phyloP scores from a whole-genome alignment of 169 alveolate genomes.

The Eimeria necatrix region DNA sequence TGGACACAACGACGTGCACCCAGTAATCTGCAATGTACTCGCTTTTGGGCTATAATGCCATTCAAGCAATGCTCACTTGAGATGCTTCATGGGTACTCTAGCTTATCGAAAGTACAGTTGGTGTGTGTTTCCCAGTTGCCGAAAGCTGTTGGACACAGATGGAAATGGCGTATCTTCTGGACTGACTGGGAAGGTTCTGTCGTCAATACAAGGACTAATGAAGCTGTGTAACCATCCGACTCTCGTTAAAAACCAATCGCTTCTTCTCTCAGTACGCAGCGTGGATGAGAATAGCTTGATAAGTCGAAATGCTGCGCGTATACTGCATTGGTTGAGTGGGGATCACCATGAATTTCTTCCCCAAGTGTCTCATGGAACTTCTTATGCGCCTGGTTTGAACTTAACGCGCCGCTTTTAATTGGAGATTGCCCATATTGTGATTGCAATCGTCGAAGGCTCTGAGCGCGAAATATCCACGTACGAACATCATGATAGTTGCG shows the following conservation, averaged over 20 bases:
- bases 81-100: constrained; percentile 49
- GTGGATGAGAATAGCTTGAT: too few relatives aligned
- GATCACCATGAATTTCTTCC: too few relatives aligned
- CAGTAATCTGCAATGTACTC: not conserved
- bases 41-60: not conserved
- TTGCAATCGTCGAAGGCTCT: too few relatives aligned
- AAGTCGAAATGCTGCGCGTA: too few relatives aligned
- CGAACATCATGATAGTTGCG: not conserved
- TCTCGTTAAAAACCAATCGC: constrained; percentile 80
- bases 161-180: constrained; percentile 78
- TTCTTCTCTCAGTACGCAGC: constrained; percentile 37
- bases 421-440: too few relatives aligned
- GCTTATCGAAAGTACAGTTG: constrained; percentile 54
- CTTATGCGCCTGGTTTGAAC: too few relatives aligned
- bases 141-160: constrained; percentile 85
- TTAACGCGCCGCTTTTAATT: too few relatives aligned
- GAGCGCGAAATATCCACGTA: not conserved
- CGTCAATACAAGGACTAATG: constrained; percentile 90
- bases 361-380: too few relatives aligned
- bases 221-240: constrained; percentile 94
- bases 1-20: not conserved
- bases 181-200: constrained; percentile 86
- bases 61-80: not conserved
- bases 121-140: constrained; percentile 83
- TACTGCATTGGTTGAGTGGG: too few relatives aligned